Conservation (phyloP, 352 stramenopile genomes). For the Phytophthora cactorum region DNA sequence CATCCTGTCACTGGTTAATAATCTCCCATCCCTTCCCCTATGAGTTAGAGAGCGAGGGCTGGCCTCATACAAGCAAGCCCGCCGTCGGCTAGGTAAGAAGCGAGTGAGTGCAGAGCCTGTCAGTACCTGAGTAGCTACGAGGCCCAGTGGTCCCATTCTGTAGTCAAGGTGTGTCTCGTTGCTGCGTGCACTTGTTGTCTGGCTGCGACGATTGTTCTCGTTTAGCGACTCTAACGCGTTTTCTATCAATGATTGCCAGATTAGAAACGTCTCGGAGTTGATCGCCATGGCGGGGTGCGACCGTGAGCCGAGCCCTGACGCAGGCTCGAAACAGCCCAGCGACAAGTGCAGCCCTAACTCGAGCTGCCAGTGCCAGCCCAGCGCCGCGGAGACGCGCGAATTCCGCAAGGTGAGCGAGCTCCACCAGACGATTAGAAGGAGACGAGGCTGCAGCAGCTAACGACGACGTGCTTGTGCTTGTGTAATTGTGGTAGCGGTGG, state of each 20-base stretch:
- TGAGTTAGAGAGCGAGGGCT: constrained; percentile 28
- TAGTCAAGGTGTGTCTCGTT: constrained; percentile 19
- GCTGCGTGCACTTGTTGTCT: neutral
- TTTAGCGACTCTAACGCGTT: constrained; percentile 2
- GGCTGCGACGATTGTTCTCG: neutral
- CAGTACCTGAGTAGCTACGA: constrained; percentile 20
- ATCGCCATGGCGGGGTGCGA: constrained; percentile 52
- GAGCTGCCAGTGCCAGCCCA: constrained; percentile 73
- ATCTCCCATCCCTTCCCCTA: constrained; percentile 1
- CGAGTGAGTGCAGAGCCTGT: constrained; percentile 3
- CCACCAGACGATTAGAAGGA: constrained; percentile 1
- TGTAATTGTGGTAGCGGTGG: constrained; percentile 64
- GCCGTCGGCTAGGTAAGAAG: constrained; percentile 24
- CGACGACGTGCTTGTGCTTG: constrained; percentile 18
- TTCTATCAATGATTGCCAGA: constrained; percentile 18
- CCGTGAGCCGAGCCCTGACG: constrained; percentile 43
- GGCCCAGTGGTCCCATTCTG: neutral
- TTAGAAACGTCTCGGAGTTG: constrained; percentile 35
- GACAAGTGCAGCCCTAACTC: constrained; percentile 27
- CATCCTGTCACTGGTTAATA: constrained; percentile 15
- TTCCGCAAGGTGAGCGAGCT: constrained; percentile 71
- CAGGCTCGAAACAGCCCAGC: constrained; percentile 22
- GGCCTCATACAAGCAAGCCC: constrained; percentile 22
- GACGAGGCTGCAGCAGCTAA: constrained; percentile 13
- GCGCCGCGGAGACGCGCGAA: constrained; percentile 70